A percentile compares a stretch with the other conserved stretches of the same genome.
phyloP scores from a whole-genome alignment of 495 filamentous ascomycete species.

The Penicilliopsis zonata region DNA sequence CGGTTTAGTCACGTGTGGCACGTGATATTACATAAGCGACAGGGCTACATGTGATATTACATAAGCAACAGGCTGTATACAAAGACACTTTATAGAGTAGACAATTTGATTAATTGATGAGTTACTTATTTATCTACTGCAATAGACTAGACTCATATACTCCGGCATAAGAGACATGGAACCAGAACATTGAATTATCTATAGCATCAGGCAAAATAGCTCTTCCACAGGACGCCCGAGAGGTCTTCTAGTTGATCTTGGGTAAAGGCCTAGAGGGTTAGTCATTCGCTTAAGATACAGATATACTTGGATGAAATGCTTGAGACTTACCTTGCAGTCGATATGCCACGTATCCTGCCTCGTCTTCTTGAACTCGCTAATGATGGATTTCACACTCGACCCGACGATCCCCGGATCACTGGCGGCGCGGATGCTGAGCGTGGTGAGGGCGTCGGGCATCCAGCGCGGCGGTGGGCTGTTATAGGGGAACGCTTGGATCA shows the following conservation, averaged over 20 bases:
- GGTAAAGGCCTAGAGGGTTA: slow-evolving; percentile 61
- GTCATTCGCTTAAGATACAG: slow-evolving; percentile 14
- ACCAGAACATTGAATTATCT: no score
- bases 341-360: slow-evolving; percentile 98
- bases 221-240: slow-evolving; percentile 97
- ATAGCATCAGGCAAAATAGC: slow-evolving; percentile 87
- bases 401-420: slow-evolving; percentile 87
- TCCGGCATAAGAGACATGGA: no score
- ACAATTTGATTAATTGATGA: no score
- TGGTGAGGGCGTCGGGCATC: slow-evolving; percentile 88
- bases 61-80: no score
- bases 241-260: slow-evolving; percentile 88
- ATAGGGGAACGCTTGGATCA: slow-evolving; percentile 96
- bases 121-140: no score
- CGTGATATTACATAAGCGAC: no score
- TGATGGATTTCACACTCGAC: slow-evolving; percentile 89
- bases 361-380: slow-evolving; percentile 99
- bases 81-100: no score
- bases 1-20: no score
- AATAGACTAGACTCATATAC: neutral
- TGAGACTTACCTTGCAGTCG: slow-evolving; percentile 71
- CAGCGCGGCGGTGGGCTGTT: slow-evolving; percentile 81
- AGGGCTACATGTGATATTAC: no score
- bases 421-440: slow-evolving; percentile 72
- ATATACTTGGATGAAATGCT: neutral